phyloP scores from a whole-genome alignment of 176 grass and related monocot genomes.

The Neostapfia colusana region DNA sequence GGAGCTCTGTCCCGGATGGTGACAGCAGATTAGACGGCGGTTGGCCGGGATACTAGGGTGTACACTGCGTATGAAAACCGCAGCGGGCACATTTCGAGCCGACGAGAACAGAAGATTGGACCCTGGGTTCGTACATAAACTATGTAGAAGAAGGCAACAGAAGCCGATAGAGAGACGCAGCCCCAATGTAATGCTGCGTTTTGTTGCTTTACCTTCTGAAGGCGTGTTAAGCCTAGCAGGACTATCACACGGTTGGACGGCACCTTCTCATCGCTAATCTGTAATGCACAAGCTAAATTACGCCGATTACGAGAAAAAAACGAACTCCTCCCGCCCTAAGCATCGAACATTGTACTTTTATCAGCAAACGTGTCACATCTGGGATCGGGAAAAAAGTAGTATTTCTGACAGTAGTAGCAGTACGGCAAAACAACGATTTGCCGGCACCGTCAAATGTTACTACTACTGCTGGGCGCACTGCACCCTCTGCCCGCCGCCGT shows the following conservation, averaged over 20 bases:
- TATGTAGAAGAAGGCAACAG: too few species aligned
- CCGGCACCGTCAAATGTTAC: neutral
- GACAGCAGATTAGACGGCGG: neutral
- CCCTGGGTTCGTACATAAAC: too few species aligned
- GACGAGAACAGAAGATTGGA: too few species aligned
- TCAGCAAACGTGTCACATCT: conserved; percentile 7
- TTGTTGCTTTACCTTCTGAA: too few species aligned
- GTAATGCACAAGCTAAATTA: too few species aligned
- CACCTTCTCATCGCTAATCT: too few species aligned
- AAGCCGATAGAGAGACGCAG: too few species aligned
- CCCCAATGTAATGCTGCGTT: too few species aligned
- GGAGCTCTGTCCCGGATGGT: neutral
- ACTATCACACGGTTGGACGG: too few species aligned
- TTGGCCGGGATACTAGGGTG: too few species aligned
- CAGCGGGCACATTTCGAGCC: neutral
- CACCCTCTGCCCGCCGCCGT: conserved; percentile 63
- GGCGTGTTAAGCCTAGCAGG: too few species aligned
- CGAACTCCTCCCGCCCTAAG: neutral
- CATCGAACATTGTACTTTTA: conserved; percentile 1
- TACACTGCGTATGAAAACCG: neutral
- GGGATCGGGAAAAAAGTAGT: neutral
- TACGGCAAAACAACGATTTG: conserved; percentile 10
- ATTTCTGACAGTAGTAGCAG: too few species aligned
- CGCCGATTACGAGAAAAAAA: neutral
- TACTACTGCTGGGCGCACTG: conserved; percentile 93